Conservation (phyloP, 2,329 filamentous ascomycete species). For the Tolypocladium ovalisporum region DNA sequence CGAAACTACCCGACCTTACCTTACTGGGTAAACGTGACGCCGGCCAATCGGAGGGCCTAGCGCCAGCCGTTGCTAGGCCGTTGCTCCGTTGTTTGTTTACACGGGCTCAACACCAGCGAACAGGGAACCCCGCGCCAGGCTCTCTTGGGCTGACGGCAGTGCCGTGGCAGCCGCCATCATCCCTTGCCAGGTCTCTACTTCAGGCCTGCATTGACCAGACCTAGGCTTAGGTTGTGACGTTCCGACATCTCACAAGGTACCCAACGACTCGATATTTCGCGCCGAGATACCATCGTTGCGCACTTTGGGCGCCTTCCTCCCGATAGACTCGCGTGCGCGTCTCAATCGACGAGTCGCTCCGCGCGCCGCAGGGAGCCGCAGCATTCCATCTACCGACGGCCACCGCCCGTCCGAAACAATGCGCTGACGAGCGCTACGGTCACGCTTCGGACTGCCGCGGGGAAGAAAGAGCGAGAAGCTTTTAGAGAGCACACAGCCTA, state of each 20-base stretch:
- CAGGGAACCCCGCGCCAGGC: background rate
- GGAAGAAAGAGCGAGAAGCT: slow-evolving; percentile 1
- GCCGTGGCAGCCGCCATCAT: background rate
- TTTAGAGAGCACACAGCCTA: background rate
- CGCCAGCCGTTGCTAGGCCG: slow-evolving; percentile 18
- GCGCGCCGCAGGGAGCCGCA: slow-evolving; percentile 7
- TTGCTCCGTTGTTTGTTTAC: slow-evolving; percentile 24
- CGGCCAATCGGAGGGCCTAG: slow-evolving; percentile 11
- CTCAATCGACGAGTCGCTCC: slow-evolving; percentile 2
- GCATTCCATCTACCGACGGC: slow-evolving; percentile 4
- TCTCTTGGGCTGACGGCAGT: background rate
- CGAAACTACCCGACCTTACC: too few relatives aligned
- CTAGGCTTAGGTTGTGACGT: slow-evolving; percentile 1
- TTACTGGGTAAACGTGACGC: background rate
- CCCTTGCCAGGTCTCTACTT: background rate
- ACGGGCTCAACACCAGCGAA: background rate
- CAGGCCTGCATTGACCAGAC: background rate
- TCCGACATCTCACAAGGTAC: slow-evolving; percentile 1
- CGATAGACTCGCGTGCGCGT: background rate
- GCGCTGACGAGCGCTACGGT: slow-evolving; percentile 15
- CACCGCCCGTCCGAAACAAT: slow-evolving; percentile 17
- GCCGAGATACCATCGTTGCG: background rate
- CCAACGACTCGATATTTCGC: background rate
- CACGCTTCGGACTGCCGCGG: slow-evolving; percentile 5
- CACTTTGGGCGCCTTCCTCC: background rate